Evolutionary conservation across 257 asterid genomes (phyloP).

Genomic region (Fraxinus excelsior): DNA sequence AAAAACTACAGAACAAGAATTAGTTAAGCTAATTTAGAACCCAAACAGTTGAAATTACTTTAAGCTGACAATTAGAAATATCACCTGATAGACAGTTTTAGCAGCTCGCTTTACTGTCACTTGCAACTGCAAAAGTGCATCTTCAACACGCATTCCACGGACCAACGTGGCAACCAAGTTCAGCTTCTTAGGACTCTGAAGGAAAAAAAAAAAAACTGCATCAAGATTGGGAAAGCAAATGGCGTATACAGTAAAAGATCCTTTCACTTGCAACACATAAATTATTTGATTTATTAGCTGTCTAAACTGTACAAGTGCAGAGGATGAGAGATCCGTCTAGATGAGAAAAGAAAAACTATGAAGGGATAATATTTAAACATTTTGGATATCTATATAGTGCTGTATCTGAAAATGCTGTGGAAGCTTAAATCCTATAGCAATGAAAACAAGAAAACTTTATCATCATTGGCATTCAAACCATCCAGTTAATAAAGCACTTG

Average conservation of each 20-base stretch:
- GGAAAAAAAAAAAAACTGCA: constrained; percentile 12
- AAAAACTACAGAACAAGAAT: neutral
- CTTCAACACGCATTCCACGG: constrained; percentile 98
- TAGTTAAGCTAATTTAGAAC: neutral
- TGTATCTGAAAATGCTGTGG: constrained; percentile 12
- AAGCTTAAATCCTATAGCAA: neutral
- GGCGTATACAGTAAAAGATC: neutral
- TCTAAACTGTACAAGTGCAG: neutral
- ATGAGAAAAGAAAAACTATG: neutral
- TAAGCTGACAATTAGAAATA: constrained; percentile 12
- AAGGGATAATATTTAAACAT: neutral
- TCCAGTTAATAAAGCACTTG: constrained; percentile 6
- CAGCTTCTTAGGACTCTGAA: constrained; percentile 91
- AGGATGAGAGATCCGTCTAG: constrained; percentile 9
- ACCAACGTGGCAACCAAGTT: constrained; percentile 91
- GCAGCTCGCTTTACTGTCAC: constrained; percentile 90
- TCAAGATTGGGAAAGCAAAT: constrained; percentile 1
- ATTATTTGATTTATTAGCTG: neutral
- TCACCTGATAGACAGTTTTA: constrained; percentile 92
- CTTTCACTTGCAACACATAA: neutral
- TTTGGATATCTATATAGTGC: neutral
- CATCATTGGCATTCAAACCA: neutral
- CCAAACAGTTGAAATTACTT: neutral
- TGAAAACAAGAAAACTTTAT: neutral
- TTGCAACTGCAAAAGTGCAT: constrained; percentile 93